Evolutionary conservation across 2,329 filamentous ascomycete species (phyloP).

Genomic region (Hirsutella thompsonii): DNA sequence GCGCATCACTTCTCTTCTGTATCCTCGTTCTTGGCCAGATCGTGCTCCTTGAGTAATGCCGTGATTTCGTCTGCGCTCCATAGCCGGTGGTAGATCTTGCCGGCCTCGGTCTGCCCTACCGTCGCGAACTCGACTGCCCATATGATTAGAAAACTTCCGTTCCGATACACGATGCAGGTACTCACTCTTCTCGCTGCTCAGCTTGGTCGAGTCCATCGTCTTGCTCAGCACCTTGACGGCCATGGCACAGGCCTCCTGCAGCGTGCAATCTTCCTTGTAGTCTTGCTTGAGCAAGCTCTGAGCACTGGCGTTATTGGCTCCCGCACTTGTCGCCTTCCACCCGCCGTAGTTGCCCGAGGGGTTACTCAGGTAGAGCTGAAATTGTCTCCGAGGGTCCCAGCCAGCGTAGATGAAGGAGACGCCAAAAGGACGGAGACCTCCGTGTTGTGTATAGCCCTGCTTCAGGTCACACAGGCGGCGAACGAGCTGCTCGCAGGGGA

Average conservation of each 20-base stretch:
- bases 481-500: conserved; percentile 96
- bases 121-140: conserved; percentile 87
- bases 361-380: conserved; percentile 98
- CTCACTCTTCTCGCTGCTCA: conserved; percentile 98
- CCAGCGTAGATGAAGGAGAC: conserved; percentile 99
- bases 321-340: conserved; percentile 97
- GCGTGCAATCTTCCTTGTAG: conserved; percentile 94
- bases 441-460: conserved; percentile 98
- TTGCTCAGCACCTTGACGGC: conserved; percentile 99
- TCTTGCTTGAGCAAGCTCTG: conserved; percentile 97
- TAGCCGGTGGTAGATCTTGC: conserved; percentile 95
- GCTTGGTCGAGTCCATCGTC: conserved; percentile 98
- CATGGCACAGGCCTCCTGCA: conserved; percentile 93
- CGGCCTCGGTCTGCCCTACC: conserved; percentile 86
- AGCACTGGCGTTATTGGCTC: conserved; percentile 95
- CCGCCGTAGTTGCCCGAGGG: conserved; percentile 97
- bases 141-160: not conserved
- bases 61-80: conserved; percentile 97
- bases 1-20: conserved; percentile 47
- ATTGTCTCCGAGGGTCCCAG: conserved; percentile 90
- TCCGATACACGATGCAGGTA: not conserved
- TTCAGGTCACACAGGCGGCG: conserved; percentile 94
- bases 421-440: conserved; percentile 93
- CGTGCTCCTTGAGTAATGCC: conserved; percentile 85
- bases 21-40: conserved; percentile 76